Percentiles rank a stretch among this genome's conserved stretches.
phyloP scores from a whole-genome alignment of 352 stramenopile genomes.

The Phytophthora agathidicida region DNA sequence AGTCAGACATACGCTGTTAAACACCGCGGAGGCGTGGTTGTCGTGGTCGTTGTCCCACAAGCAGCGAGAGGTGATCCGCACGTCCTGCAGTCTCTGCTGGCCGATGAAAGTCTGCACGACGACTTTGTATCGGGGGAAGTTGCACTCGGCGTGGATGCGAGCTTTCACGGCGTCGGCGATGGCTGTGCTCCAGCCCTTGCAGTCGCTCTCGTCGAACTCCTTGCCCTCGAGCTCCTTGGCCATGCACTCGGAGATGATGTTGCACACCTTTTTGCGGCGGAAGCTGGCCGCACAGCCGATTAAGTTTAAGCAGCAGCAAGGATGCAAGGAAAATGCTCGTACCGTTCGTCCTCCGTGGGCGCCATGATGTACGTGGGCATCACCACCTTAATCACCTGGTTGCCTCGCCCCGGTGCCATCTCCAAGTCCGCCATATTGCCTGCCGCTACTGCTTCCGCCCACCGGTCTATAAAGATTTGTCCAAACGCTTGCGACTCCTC shows the following conservation, averaged over 20 bases:
- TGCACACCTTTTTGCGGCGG: slow-evolving; percentile 73
- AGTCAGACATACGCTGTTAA: slow-evolving; percentile 76
- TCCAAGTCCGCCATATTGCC: slow-evolving; percentile 63
- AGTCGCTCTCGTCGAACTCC: slow-evolving; percentile 78
- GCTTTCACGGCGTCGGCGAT: slow-evolving; percentile 73
- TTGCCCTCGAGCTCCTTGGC: slow-evolving; percentile 72
- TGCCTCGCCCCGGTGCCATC: slow-evolving; percentile 35
- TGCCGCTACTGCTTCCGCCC: neutral
- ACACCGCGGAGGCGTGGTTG: slow-evolving; percentile 92
- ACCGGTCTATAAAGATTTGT: slow-evolving; percentile 14
- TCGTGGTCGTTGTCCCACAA: slow-evolving; percentile 94
- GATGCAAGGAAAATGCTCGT: neutral
- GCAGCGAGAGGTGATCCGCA: slow-evolving; percentile 92
- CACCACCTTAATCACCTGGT: slow-evolving; percentile 82
- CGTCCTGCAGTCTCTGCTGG: slow-evolving; percentile 93
- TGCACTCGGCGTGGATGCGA: slow-evolving; percentile 66
- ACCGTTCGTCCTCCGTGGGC: slow-evolving; percentile 81
- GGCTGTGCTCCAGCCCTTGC: slow-evolving; percentile 64
- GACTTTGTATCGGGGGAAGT: slow-evolving; percentile 93
- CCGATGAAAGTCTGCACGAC: slow-evolving; percentile 95
- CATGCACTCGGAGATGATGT: slow-evolving; percentile 76
- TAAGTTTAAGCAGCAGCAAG: neutral
- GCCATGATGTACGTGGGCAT: slow-evolving; percentile 88
- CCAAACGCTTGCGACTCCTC: slow-evolving; percentile 26
- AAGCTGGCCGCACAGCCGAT: slow-evolving; percentile 43